Conservation (phyloP, 768 basidiomycete species). For the Ephemerocybe angulata region DNA sequence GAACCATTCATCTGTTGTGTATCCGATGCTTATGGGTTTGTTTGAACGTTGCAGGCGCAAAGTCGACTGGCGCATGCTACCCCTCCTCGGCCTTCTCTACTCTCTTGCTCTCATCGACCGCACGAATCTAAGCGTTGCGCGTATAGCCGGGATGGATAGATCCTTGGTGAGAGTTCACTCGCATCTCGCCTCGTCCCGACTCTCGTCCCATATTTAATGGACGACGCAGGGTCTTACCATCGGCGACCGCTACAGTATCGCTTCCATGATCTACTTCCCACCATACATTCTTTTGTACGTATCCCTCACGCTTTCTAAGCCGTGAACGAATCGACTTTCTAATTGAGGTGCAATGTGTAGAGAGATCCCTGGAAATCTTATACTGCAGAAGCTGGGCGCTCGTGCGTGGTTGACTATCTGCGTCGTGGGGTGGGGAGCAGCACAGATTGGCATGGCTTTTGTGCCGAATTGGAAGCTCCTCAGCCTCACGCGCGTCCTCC, state of each 20-base stretch:
- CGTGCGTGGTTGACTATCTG: constrained; percentile 27
- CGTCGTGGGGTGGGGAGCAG: constrained; percentile 28
- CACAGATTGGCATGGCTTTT: constrained; percentile 32
- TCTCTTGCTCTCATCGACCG: constrained; percentile 36
- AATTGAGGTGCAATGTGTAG: constrained; percentile 7
- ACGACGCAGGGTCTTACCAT: constrained; percentile 23
- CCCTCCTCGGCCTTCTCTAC: constrained; percentile 32
- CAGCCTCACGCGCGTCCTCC: constrained; percentile 21
- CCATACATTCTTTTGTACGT: constrained; percentile 35
- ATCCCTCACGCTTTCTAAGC: neutral
- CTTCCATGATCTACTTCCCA: constrained; percentile 32
- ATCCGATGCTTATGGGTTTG: neutral
- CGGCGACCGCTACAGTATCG: constrained; percentile 32
- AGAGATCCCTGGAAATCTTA: constrained; percentile 25
- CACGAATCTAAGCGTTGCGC: constrained; percentile 33
- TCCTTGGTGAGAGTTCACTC: constrained; percentile 23
- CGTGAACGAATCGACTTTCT: neutral
- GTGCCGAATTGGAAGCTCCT: constrained; percentile 27
- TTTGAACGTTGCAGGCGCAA: constrained; percentile 18
- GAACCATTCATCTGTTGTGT: no score
- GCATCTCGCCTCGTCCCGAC: neutral
- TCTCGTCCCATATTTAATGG: neutral
- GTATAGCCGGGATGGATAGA: constrained; percentile 34
- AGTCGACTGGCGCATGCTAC: constrained; percentile 34
- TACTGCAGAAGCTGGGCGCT: constrained; percentile 25